phyloP scores from a whole-genome alignment of 2,329 filamentous ascomycete genomes.

The Aureobasidium sp. region DNA sequence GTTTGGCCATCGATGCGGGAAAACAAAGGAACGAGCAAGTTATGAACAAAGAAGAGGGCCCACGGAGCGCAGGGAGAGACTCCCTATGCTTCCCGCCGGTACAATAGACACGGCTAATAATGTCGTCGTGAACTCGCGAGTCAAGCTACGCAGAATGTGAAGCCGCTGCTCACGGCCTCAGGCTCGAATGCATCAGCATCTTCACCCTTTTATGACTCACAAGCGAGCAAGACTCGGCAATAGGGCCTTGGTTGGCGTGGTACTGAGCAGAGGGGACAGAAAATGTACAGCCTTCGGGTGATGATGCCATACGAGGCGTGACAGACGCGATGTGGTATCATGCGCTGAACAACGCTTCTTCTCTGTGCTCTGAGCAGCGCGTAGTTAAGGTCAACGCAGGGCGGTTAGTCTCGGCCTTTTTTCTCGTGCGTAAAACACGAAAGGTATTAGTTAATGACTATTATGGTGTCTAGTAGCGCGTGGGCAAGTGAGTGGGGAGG shows the following conservation, averaged over 20 bases:
- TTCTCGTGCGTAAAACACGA: not conserved
- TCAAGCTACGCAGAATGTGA: not conserved
- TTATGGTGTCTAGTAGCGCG: not conserved
- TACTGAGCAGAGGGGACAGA: not conserved
- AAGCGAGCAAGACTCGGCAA: not conserved
- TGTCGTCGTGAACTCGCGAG: not conserved
- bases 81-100: not conserved
- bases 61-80: slow-evolving; percentile 7
- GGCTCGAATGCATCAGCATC: not conserved
- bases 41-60: not conserved
- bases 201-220: not conserved
- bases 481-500: not conserved
- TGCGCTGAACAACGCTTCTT: not conserved
- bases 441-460: too few species aligned
- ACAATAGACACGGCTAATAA: not conserved
- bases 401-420: not conserved
- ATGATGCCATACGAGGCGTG: not conserved
- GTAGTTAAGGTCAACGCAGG: not conserved
- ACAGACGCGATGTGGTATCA: not conserved
- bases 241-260: not conserved
- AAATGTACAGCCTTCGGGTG: not conserved
- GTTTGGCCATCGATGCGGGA: not conserved
- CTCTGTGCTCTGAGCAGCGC: not conserved
- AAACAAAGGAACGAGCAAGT: slow-evolving; percentile 3
- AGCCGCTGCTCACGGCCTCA: not conserved